Evolutionary conservation across 2,329 filamentous ascomycete genomes (phyloP), one percentile per base, ranked within the genome.

Genomic region (Ophiostoma sp.): DNA sequence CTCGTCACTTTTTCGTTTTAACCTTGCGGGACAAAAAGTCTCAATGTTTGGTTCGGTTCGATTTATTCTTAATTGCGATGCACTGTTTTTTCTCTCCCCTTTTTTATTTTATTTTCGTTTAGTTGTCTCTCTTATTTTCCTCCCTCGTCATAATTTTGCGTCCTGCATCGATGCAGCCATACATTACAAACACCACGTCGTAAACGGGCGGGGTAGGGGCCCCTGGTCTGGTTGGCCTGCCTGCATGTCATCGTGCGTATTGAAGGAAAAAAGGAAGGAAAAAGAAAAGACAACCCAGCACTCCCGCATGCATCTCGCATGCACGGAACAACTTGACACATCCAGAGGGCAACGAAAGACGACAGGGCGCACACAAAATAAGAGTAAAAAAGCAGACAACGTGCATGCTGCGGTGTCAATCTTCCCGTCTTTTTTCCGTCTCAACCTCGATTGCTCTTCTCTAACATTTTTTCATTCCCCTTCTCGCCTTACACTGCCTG

Each of bases 231-330:
- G 11, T 31, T 57, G 57, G 57, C 57, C 31, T 22, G 9, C 28
- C 64, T 70, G 68, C 68, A 70, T 25, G 45, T 70, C 50, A 55
- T 57, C n/a, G 45, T 55, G 45, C 50, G 28, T 68, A 22, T 22
- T n/a, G 36, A 19, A n/a, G 36, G 19, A 15, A 39, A 48, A 66
- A 2, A 9, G 15, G 28, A 59, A 59, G 28, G 17, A 59, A 59
- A 59, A 59, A n/a, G 15, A 11, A 33, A 33, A n/a, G 15, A 61
- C 31, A 68, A 50, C 17, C 42, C 42, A 68, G 48, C 22, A 22
- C 39, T 31, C 42, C 12, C 6, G n/a, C 15, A 63, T 63, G 59
- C 42, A 48, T 42, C 45, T 48, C 45, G 7, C 64, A 68, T 68
- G 64, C 64, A 68, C 42, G 64, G 33, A 48, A 66, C 63, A 48